Percentiles rank a stretch among this genome's conserved stretches.
Conservation (phyloP, 2,329 filamentous ascomycete species). For the Colletotrichum plurivorum region DNA sequence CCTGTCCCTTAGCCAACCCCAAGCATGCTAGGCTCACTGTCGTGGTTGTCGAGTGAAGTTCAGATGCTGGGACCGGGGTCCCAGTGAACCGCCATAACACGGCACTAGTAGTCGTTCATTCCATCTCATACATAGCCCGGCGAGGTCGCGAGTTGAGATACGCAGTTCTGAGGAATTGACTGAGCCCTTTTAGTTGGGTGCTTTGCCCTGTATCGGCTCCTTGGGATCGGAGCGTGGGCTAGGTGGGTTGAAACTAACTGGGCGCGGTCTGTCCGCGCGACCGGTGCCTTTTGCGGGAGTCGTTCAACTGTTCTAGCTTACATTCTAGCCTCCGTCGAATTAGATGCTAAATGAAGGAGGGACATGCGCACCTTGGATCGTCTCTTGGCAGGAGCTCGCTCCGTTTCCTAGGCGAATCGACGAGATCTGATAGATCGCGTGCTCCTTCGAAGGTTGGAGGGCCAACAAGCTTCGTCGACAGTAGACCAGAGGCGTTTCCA, state of each 20-base stretch:
- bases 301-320: not conserved
- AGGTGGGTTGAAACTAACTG: not conserved
- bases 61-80: not conserved
- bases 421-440: not conserved
- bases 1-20: not conserved
- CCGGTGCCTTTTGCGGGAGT: not conserved
- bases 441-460: slow-evolving; percentile 2
- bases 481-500: not conserved
- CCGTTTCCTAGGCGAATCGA: not conserved
- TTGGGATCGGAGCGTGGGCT: not conserved
- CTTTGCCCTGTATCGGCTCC: not conserved
- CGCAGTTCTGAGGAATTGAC: not conserved
- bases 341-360: not conserved
- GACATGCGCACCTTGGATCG: not conserved
- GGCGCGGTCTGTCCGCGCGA: not conserved
- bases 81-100: slow-evolving; percentile 11
- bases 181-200: not conserved
- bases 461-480: not conserved
- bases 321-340: slow-evolving; percentile 10
- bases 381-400: not conserved
- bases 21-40: not conserved
- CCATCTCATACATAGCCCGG: not conserved
- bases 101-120: slow-evolving; percentile 8
- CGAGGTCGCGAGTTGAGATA: not conserved
- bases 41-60: not conserved